Conservation (phyloP, 2,329 filamentous ascomycete species). For the Botryotinia globosa region DNA sequence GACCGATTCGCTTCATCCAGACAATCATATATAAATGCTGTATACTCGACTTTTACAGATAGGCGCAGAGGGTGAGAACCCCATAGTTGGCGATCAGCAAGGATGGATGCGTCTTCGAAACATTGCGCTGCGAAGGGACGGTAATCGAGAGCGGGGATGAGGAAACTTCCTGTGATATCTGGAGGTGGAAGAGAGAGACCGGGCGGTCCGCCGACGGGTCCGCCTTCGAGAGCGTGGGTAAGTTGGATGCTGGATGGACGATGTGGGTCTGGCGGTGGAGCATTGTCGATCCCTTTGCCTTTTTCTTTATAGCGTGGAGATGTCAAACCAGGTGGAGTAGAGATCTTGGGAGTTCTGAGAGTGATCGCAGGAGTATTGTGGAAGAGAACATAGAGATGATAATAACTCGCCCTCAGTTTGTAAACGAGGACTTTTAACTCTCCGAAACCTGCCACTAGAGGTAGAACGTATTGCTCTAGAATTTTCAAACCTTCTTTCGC, state of each 20-base stretch:
- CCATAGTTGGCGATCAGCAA: conserved; percentile 75
- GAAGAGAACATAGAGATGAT: conserved; percentile 94
- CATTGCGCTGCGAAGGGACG: conserved; percentile 76
- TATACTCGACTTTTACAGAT: conserved; percentile 87
- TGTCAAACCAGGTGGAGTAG: conserved; percentile 41
- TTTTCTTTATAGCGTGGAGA: conserved; percentile 37
- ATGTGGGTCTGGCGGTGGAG: conserved; percentile 25
- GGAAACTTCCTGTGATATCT: conserved; percentile 63
- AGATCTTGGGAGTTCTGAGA: conserved; percentile 36
- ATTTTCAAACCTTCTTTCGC: conserved; percentile 86
- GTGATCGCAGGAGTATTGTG: conserved; percentile 79
- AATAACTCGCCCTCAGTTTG: conserved; percentile 91
- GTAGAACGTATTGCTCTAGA: conserved; percentile 82
- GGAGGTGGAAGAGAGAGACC: conserved; percentile 39
- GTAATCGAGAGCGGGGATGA: conserved; percentile 77
- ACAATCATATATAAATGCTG: conserved; percentile 91
- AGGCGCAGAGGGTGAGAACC: conserved; percentile 87
- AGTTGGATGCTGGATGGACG: conserved; percentile 37
- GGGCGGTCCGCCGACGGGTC: conserved; percentile 47
- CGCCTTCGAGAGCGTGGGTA: conserved; percentile 38
- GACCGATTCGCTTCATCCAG: conserved; percentile 76
- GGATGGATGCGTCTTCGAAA: conserved; percentile 72
- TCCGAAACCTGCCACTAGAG: conserved; percentile 72
- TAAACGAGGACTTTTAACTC: conserved; percentile 87
- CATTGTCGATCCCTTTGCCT: conserved; percentile 34